Percentiles rank a stretch among this genome's conserved stretches.
These are phyloP conservation scores for Protostelium mycophagum DNA, from an alignment of 78 protist genomes.

Conservation along the genomic window DNA sequence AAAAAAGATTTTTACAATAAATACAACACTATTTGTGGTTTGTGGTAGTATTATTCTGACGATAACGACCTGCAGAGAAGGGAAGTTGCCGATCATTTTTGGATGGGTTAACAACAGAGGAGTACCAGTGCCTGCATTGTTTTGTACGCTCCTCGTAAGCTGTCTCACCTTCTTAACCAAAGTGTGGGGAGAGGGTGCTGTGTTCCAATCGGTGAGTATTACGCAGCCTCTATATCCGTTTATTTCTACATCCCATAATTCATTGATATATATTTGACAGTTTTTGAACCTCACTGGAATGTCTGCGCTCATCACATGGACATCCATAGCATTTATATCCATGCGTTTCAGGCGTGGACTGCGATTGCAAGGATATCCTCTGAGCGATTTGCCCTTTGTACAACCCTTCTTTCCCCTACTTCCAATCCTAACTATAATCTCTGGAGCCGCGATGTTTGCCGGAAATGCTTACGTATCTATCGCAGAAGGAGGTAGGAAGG, in stretches of 20 bases:
- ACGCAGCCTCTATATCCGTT: too few species aligned
- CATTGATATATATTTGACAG: not conserved
- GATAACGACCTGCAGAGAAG: not conserved
- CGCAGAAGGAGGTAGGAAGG: not conserved
- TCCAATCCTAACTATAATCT: not conserved
- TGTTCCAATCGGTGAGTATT: not conserved
- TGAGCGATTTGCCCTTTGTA: not conserved
- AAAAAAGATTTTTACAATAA: too few species aligned
- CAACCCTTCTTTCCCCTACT: not conserved
- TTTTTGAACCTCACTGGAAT: not conserved
- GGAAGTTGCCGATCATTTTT: not conserved
- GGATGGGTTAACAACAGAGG: not conserved
- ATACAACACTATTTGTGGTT: too few species aligned
- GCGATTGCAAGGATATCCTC: not conserved
- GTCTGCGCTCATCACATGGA: not conserved
- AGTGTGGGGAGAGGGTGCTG: not conserved
- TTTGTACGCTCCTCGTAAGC: not conserved
- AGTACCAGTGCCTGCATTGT: not conserved
- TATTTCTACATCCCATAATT: not conserved
- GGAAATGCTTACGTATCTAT: not conserved
- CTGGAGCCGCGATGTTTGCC: not conserved
- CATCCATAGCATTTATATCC: not conserved
- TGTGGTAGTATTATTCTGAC: too few species aligned
- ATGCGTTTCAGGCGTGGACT: not conserved
- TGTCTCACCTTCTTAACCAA: not conserved